phyloP scores from a whole-genome alignment of 306 rosid species.

The Lathyrus oleraceus region DNA sequence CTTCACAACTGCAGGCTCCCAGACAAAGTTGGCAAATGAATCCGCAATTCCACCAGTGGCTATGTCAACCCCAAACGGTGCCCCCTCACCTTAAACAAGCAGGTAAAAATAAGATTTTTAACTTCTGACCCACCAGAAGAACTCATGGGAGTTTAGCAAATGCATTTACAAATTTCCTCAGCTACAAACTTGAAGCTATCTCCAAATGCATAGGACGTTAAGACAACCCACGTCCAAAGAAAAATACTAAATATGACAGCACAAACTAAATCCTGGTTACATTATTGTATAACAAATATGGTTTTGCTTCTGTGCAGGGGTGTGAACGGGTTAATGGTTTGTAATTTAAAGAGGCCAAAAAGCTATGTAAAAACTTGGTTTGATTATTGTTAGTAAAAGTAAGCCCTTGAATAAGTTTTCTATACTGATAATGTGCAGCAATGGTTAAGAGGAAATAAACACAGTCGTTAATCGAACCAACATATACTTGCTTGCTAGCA shows the following conservation, averaged over 20 bases:
- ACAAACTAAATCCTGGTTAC: background rate
- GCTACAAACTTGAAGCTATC: background rate
- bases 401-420: background rate
- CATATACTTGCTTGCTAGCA: background rate
- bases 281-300: background rate
- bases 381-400: background rate
- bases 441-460: background rate
- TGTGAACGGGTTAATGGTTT: background rate
- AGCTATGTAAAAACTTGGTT: background rate
- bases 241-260: background rate
- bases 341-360: background rate
- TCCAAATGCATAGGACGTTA: background rate
- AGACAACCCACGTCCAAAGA: background rate
- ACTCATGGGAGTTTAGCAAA: background rate
- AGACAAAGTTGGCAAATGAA: constrained; percentile 90
- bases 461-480: background rate
- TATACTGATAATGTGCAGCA: background rate
- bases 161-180: background rate
- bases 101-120: background rate
- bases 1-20: constrained; percentile 99
- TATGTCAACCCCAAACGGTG: constrained; percentile 90
- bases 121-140: constrained; percentile 8
- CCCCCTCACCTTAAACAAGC: constrained; percentile 71
- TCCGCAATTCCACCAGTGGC: constrained; percentile 93
- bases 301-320: background rate